Base-by-base conservation (phyloP, 2,329 filamentous ascomycete species). In the Apiospora marii region DNA sequence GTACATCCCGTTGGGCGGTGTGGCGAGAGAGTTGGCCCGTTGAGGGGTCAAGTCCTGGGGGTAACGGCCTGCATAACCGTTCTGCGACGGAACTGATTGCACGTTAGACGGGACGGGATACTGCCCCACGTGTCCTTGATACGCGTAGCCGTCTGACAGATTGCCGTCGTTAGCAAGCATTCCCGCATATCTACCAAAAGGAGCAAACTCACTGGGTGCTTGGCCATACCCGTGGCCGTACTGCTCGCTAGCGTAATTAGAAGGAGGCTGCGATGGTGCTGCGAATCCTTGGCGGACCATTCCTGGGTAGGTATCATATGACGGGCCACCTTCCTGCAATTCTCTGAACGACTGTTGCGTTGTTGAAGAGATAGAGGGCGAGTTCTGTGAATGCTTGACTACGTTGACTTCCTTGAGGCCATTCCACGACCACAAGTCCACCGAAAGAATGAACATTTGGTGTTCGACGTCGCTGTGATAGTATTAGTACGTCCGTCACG, bases 291-390 rank as follows among this genome's bases (percentile, higher is more conserved):
- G 58, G 19, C 58, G 58, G 34, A 41, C 58, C 30, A 64, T 37
- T 41, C 58, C 58, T 64, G 58, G 58, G 22, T 64, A 64, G 58
- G 10, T 24, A 5, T 64, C 58, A n/a, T 64, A 64, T 0, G 58
- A 64, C 12, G 37, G 24, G 30, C 64, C 49, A 12, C 34, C 27
- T 27, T 80, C 78, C 41, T 79, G 77, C 71, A 81, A 76, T 68
- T 81, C 80, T 24, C 79, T 75, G 79, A 94, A 98, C 0, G 94
- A 94, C 8, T 92, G 93, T 5, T 92, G 92, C 12, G 92, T 93
- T 12, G 94, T 94, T 4, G 93, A 93, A 3, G 92, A 94, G 78
- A 97, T 97, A 19, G 93, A 94, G 1, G 94, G 94, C 3, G 87
- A 88, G 37, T 89, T 90, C 74, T 90, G 91, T 1, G 87, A 89